These are phyloP conservation scores for Alternaria alternata DNA, from an alignment of 2,329 filamentous ascomycete species.

Conservation along the genomic window DNA sequence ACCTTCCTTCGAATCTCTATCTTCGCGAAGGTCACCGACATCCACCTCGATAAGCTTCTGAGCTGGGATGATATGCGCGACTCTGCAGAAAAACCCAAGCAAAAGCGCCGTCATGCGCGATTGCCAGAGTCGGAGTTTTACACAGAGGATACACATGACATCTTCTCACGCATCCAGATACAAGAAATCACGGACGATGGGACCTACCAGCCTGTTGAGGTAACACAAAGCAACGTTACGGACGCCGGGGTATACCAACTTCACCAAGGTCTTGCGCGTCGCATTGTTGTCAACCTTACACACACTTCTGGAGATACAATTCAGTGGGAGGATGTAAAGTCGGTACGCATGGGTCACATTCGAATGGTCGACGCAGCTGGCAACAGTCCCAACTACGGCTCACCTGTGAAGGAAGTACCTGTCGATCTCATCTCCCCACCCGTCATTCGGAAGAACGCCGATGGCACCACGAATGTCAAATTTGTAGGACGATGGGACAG, in stretches of 20 bases:
- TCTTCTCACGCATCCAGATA: conserved; percentile 87
- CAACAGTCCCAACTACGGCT: conserved; percentile 80
- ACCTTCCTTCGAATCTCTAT: conserved; percentile 85
- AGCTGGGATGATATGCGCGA: conserved; percentile 99
- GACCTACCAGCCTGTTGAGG: conserved; percentile 90
- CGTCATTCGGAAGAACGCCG: conserved; percentile 81
- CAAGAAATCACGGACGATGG: conserved; percentile 91
- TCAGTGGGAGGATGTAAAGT: conserved; percentile 84
- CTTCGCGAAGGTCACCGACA: conserved; percentile 87
- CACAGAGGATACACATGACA: conserved; percentile 90
- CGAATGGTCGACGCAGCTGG: conserved; percentile 85
- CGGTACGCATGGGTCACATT: conserved; percentile 80
- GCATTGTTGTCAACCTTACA: conserved; percentile 86
- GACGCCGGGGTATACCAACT: conserved; percentile 94
- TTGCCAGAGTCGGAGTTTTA: conserved; percentile 93
- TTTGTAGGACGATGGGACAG: conserved; percentile 97
- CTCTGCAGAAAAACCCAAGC: conserved; percentile 63
- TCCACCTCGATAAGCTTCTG: conserved; percentile 95
- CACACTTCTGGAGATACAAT: conserved; percentile 89
- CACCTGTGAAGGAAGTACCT: conserved; percentile 74
- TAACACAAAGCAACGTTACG: conserved; percentile 82
- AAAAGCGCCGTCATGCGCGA: conserved; percentile 69
- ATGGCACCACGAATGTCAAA: conserved; percentile 87
- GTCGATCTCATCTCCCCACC: conserved; percentile 82
- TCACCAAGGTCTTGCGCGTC: conserved; percentile 90